phyloP scores from a whole-genome alignment of 768 basidiomycete species.

The Russula earlei region DNA sequence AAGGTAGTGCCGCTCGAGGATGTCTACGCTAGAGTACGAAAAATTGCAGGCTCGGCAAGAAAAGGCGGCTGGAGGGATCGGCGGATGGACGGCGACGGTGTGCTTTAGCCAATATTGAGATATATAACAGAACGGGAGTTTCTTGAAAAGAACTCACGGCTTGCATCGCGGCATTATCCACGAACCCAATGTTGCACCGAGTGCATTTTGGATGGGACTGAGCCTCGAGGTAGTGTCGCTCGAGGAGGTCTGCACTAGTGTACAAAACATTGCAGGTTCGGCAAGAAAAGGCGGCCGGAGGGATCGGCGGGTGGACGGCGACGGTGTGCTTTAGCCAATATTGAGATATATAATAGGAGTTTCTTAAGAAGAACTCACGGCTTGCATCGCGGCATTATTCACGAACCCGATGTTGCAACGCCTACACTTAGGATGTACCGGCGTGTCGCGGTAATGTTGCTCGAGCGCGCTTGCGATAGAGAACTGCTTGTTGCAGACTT shows the following conservation, averaged over 20 bases:
- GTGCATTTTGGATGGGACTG: slow-evolving; percentile 37
- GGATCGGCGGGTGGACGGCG: neutral
- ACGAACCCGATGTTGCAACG: too few relatives aligned
- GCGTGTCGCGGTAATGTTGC: too few relatives aligned
- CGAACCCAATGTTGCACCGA: slow-evolving; percentile 36
- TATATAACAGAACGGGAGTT: neutral
- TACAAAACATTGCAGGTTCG: slow-evolving; percentile 1
- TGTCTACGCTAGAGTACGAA: slow-evolving; percentile 2
- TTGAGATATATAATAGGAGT: too few relatives aligned
- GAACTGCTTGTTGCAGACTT: too few relatives aligned
- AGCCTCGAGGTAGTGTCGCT: slow-evolving; percentile 39
- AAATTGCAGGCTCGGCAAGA: neutral
- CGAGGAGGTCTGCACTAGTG: slow-evolving; percentile 22
- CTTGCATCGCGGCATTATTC: too few relatives aligned
- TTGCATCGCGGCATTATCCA: slow-evolving; percentile 28
- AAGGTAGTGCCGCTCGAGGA: slow-evolving; percentile 39
- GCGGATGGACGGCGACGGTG: slow-evolving; percentile 7
- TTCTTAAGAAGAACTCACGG: too few relatives aligned
- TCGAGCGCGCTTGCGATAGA: too few relatives aligned
- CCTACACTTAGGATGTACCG: too few relatives aligned
- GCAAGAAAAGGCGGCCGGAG: neutral
- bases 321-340: too few relatives aligned
- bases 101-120: slow-evolving; percentile 25
- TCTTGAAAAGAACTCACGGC: slow-evolving; percentile 26
- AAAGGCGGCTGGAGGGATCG: neutral